Percentiles rank a stretch among this genome's conserved stretches.
These are phyloP conservation scores for Metschnikowia peoriensis DNA, from an alignment of 805 yeast species.

Conservation along the genomic window DNA sequence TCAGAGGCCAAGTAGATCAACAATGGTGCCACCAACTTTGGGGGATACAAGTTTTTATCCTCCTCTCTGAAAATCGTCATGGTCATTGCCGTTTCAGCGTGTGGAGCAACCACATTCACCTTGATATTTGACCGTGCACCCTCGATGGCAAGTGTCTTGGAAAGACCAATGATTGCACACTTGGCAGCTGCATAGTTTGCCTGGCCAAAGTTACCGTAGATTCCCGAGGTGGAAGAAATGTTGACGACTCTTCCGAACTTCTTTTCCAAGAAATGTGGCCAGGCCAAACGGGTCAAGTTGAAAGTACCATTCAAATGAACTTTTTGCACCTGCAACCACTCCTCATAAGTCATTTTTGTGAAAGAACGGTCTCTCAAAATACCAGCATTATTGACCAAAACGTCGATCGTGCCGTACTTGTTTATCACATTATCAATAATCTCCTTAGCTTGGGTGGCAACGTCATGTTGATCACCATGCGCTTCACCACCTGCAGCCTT, in stretches of 20 bases:
- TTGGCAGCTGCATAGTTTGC: conserved; percentile 95
- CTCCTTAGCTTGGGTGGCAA: conserved; percentile 67
- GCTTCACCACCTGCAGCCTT: conserved; percentile 72
- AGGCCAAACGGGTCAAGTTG: conserved; percentile 80
- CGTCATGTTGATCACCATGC: conserved; percentile 80
- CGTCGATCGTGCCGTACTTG: conserved; percentile 79
- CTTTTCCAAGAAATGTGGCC: conserved; percentile 85
- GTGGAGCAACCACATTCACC: conserved; percentile 89
- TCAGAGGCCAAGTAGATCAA: conserved; percentile 78
- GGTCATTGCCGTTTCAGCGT: conserved; percentile 98
- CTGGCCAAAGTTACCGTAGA: conserved; percentile 97
- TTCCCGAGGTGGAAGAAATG: conserved; percentile 94
- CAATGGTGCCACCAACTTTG: conserved; percentile 88
- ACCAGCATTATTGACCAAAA: conserved; percentile 91
- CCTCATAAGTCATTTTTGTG: conserved; percentile 75
- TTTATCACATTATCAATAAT: conserved; percentile 76
- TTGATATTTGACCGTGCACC: conserved; percentile 76
- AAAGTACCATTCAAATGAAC: conserved; percentile 84
- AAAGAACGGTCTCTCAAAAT: conserved; percentile 88
- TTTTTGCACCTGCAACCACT: conserved; percentile 77
- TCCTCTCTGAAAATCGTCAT: conserved; percentile 75
- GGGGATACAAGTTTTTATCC: conserved; percentile 80
- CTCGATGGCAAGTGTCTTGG: conserved; percentile 85
- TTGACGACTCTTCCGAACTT: conserved; percentile 80
- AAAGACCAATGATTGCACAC: conserved; percentile 80